phyloP scores from a whole-genome alignment of 169 alveolate species.

The Eimeria tenella region DNA sequence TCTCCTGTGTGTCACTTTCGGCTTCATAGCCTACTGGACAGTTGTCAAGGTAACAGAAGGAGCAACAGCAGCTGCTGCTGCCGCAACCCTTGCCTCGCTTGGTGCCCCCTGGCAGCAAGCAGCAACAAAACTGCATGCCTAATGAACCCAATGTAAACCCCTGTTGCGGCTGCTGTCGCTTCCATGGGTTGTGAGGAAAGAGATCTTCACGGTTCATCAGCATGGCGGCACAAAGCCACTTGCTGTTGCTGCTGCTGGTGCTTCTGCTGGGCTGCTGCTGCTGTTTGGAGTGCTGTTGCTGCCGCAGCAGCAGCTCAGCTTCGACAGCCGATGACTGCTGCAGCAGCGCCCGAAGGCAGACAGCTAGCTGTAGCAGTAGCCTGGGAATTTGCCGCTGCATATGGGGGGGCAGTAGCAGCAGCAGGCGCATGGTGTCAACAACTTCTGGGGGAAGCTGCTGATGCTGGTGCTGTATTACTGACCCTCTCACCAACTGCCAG shows the following conservation, averaged over 20 bases:
- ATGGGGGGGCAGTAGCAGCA: constrained; percentile 44
- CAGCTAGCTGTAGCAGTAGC: constrained; percentile 59
- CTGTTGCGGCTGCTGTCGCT: constrained; percentile 20
- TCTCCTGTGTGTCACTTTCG: constrained; percentile 15
- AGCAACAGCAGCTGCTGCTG: constrained; percentile 64
- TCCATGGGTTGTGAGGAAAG: constrained; percentile 44
- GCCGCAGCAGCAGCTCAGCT: constrained; percentile 70
- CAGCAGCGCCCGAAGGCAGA: constrained; percentile 54
- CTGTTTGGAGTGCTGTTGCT: constrained; percentile 34
- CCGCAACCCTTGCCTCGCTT: constrained; percentile 52
- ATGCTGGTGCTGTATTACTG: neutral
- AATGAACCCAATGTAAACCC: constrained; percentile 18
- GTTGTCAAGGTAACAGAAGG: constrained; percentile 35
- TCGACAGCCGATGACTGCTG: constrained; percentile 62
- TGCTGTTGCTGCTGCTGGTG: constrained; percentile 50
- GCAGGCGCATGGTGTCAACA: neutral
- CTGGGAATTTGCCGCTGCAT: constrained; percentile 24
- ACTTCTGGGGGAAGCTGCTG: neutral
- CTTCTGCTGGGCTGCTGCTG: constrained; percentile 28
- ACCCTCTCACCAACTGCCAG: constrained; percentile 22
- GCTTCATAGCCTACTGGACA: constrained; percentile 26
- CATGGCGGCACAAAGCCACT: constrained; percentile 51
- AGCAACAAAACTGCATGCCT: constrained; percentile 43
- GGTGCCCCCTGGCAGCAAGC: constrained; percentile 56
- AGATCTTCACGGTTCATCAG: constrained; percentile 43